These are phyloP conservation scores for Diplogelasinospora grovesii DNA, from an alignment of 495 filamentous ascomycete genomes.

Conservation along the genomic window DNA sequence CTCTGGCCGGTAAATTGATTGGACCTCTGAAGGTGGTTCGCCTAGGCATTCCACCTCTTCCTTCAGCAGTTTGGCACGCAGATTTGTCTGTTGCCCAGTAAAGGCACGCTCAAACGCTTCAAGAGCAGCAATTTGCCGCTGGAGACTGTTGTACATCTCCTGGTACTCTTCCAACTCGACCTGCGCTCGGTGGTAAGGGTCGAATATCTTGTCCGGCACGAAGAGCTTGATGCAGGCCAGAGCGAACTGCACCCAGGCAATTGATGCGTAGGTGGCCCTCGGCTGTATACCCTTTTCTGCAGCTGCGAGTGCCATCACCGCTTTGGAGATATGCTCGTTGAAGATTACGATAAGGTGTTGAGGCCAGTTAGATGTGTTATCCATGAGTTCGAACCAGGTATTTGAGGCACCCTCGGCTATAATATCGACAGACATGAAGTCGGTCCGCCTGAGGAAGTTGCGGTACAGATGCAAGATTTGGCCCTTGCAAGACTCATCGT, in stretches of 20 bases:
- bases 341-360: conserved; percentile 23
- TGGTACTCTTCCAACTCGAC: conserved; percentile 62
- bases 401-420: conserved; percentile 12
- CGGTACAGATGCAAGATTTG: conserved; percentile 10
- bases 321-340: conserved; percentile 33
- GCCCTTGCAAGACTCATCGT: conserved; percentile 17
- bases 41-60: conserved; percentile 57
- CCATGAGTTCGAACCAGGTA: conserved; percentile 19
- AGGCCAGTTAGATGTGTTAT: conserved; percentile 9
- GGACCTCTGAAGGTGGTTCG: conserved; percentile 46
- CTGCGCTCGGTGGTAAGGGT: conserved; percentile 73
- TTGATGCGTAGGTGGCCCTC: conserved; percentile 29
- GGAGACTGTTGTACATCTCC: conserved; percentile 47
- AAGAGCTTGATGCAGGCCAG: conserved; percentile 66
- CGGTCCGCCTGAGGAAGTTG: conserved; percentile 2
- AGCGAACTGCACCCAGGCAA: conserved; percentile 62
- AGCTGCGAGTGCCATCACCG: conserved; percentile 29
- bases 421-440: conserved; percentile 5
- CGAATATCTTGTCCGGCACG: conserved; percentile 77
- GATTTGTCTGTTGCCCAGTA: conserved; percentile 58
- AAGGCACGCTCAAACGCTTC: conserved; percentile 58
- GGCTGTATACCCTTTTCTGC: conserved; percentile 19
- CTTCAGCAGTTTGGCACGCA: conserved; percentile 54
- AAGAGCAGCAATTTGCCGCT: conserved; percentile 53
- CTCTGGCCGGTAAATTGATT: conserved; percentile 64